Conservation (phyloP, 78 protist genomes). For the Chrysochromulina tobinii region DNA sequence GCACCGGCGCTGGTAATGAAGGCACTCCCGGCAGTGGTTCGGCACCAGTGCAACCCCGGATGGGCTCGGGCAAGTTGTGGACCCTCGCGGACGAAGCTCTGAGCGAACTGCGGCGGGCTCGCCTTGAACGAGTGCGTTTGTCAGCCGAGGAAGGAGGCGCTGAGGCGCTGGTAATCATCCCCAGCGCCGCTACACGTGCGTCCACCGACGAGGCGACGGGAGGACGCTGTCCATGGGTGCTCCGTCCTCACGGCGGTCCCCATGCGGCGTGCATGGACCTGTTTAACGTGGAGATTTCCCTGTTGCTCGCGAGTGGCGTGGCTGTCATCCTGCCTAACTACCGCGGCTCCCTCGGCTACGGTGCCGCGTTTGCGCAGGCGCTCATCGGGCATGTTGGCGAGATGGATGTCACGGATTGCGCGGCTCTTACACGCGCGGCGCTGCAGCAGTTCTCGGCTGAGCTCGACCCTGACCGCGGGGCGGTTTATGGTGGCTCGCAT, state of each 20-base stretch:
- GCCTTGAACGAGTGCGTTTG: background rate
- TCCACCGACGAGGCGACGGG: background rate
- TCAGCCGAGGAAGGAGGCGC: background rate
- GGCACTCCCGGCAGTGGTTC: no score
- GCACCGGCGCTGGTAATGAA: no score
- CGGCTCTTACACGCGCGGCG: background rate
- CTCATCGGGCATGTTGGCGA: background rate
- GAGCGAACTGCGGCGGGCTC: background rate
- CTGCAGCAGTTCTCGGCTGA: background rate
- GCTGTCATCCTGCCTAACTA: background rate
- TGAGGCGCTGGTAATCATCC: background rate
- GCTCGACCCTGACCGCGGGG: background rate
- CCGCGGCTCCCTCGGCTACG: conserved; percentile 21
- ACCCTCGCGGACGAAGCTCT: background rate
- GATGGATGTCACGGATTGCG: background rate
- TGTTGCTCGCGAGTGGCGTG: background rate
- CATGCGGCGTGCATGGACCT: background rate
- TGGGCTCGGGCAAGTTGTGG: no score
- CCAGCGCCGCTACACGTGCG: background rate
- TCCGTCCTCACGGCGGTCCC: background rate
- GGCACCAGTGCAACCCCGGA: no score
- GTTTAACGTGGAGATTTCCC: background rate
- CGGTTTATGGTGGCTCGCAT: conserved; percentile 8
- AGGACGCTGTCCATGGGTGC: background rate
- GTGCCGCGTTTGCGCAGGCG: background rate